phyloP scores from a whole-genome alignment of 2,329 filamentous ascomycete species.

The Arachnopeziza araneosa region DNA sequence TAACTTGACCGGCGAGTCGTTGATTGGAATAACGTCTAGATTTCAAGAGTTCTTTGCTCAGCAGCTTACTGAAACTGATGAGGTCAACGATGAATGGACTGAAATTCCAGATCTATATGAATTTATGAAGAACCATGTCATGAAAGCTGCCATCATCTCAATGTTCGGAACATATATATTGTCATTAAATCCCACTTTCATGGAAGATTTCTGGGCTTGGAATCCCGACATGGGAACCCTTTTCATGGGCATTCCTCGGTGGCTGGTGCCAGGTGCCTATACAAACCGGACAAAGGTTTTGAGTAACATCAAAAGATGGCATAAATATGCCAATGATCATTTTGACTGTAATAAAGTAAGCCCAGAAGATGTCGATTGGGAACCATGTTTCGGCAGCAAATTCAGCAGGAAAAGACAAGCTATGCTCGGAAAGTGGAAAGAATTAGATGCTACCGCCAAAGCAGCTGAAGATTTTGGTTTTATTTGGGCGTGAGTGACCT shows the following conservation, averaged over 20 bases:
- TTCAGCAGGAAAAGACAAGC: neutral
- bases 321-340: constrained; percentile 17
- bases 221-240: constrained; percentile 18
- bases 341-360: constrained; percentile 5
- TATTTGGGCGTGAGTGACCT: constrained; percentile 18
- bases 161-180: constrained; percentile 27
- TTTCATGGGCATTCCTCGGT: constrained; percentile 23
- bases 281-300: constrained; percentile 20
- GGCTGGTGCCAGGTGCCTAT: constrained; percentile 24
- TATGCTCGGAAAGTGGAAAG: neutral
- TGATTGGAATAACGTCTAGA: neutral
- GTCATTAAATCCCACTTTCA: constrained; percentile 22
- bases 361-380: neutral
- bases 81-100: constrained; percentile 13
- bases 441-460: neutral
- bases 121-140: constrained; percentile 22
- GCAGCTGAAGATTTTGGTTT: constrained; percentile 20
- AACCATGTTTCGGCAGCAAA: neutral
- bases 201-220: constrained; percentile 29
- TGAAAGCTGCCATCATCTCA: constrained; percentile 22
- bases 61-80: neutral
- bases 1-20: neutral
- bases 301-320: constrained; percentile 25
- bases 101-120: constrained; percentile 23
- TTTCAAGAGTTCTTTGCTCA: neutral